phyloP scores from a whole-genome alignment of 2,329 filamentous ascomycete species.

The Hirsutella minnesotensis region DNA sequence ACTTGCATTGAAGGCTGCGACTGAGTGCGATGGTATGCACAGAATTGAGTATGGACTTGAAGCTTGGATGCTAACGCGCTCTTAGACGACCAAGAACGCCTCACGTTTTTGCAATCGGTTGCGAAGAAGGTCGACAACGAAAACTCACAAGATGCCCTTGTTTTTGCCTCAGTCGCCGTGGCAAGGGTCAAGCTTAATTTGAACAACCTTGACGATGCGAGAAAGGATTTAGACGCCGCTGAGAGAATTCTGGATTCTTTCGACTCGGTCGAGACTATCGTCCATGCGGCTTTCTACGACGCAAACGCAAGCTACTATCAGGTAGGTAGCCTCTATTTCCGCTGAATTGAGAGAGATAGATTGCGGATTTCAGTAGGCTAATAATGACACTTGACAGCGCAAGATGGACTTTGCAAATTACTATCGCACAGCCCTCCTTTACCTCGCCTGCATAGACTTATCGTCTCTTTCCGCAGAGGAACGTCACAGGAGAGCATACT shows the following conservation, averaged over 20 bases:
- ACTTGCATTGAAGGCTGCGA: conserved; percentile 75
- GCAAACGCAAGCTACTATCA: conserved; percentile 93
- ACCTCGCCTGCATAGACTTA: conserved; percentile 90
- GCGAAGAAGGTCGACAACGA: conserved; percentile 84
- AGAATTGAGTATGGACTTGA: not conserved
- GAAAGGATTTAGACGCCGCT: conserved; percentile 75
- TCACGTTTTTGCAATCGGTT: conserved; percentile 73
- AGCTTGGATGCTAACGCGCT: conserved; percentile 1
- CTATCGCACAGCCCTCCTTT: conserved; percentile 95
- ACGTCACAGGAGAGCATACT: conserved; percentile 74
- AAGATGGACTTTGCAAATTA: conserved; percentile 91
- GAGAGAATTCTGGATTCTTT: conserved; percentile 84
- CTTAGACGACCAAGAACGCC: conserved; percentile 73
- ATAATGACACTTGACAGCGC: conserved; percentile 21
- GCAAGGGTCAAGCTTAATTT: conserved; percentile 78
- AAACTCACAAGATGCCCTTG: conserved; percentile 87
- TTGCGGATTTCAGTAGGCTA: no score
- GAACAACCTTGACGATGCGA: conserved; percentile 67
- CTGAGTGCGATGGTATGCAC: conserved; percentile 61
- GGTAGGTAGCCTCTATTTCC: conserved; percentile 21
- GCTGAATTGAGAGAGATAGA: no score
- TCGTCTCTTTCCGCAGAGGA: conserved; percentile 61
- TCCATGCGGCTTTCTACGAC: conserved; percentile 93
- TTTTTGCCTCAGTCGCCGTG: conserved; percentile 85
- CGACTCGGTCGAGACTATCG: conserved; percentile 88